phyloP scores from a whole-genome alignment of 306 rosid species.

The Mucuna pruriens region DNA sequence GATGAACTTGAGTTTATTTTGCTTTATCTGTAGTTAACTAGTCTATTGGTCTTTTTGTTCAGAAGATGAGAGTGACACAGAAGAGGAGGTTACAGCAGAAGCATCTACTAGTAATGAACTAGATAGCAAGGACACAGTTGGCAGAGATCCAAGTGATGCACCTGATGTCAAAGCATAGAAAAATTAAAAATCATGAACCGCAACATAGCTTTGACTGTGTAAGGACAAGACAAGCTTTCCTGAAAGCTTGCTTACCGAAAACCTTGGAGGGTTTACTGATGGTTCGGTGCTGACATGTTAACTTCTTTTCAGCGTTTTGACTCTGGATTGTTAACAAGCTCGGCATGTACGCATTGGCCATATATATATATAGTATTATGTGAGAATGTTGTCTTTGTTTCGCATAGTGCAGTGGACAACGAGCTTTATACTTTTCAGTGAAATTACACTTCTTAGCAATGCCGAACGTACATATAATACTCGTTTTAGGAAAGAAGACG shows the following conservation, averaged over 20 bases:
- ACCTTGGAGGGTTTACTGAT: slow-evolving; percentile 1
- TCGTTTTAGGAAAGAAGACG: not conserved
- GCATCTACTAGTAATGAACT: slow-evolving; percentile 19
- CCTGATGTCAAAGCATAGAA: slow-evolving; percentile 19
- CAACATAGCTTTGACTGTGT: slow-evolving; percentile 12
- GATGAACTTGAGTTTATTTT: no score
- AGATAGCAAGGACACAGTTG: not conserved
- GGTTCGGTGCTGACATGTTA: slow-evolving; percentile 24
- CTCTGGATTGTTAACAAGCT: not conserved
- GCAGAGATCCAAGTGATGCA: not conserved
- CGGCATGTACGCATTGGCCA: not conserved
- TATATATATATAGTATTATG: not conserved
- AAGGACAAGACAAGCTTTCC: slow-evolving; percentile 12
- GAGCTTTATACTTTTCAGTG: not conserved
- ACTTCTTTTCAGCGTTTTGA: not conserved
- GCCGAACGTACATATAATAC: not conserved
- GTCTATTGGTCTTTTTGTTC: not conserved
- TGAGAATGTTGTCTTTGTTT: slow-evolving; percentile 4
- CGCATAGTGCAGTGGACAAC: not conserved
- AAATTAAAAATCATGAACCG: not conserved
- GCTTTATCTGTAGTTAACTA: not conserved
- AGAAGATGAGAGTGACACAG: slow-evolving; percentile 42
- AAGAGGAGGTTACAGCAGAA: slow-evolving; percentile 22
- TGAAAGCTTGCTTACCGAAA: not conserved
- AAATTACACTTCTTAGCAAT: not conserved